Conservation (phyloP, 306 rosid genomes). For the Luffa acutangula region DNA sequence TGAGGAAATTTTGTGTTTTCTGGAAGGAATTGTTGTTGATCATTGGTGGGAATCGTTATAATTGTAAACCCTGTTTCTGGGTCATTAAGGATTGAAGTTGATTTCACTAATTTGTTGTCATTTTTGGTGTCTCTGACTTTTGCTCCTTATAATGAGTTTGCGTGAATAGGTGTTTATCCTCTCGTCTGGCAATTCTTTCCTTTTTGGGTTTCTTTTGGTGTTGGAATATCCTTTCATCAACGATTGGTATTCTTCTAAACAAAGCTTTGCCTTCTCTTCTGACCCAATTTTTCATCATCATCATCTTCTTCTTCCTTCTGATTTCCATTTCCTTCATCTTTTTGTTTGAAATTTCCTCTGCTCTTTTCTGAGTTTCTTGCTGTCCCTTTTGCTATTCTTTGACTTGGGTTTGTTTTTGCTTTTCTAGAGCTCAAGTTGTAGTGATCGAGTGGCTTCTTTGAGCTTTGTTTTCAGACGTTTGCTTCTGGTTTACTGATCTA, state of each 20-base stretch:
- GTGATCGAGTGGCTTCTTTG: slow-evolving; percentile 1
- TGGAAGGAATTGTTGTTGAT: not conserved
- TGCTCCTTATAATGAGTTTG: slow-evolving; percentile 32
- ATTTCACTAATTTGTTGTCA: slow-evolving; percentile 23
- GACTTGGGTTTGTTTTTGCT: not conserved
- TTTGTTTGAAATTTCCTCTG: not conserved
- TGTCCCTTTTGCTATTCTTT: not conserved
- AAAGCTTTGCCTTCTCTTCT: slow-evolving; percentile 33
- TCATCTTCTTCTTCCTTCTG: not conserved
- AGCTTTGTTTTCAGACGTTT: not conserved
- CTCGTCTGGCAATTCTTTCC: slow-evolving; percentile 32
- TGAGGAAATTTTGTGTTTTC: slow-evolving; percentile 12
- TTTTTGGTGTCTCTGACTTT: slow-evolving; percentile 31
- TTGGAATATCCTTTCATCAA: slow-evolving; percentile 54
- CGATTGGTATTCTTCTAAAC: slow-evolving; percentile 44
- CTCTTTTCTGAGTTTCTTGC: not conserved
- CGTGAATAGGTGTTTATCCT: slow-evolving; percentile 27
- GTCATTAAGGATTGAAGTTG: slow-evolving; percentile 25
- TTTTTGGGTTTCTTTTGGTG: slow-evolving; percentile 26
- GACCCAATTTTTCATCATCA: not conserved
- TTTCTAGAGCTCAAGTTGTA: not conserved
- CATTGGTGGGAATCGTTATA: slow-evolving; percentile 13
- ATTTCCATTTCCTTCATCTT: not conserved
- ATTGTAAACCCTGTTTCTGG: slow-evolving; percentile 44
- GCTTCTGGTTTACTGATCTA: not conserved